Conservation (phyloP, 1,284 basidiomycete genomes). For the Rhodotorula glutinis region DNA sequence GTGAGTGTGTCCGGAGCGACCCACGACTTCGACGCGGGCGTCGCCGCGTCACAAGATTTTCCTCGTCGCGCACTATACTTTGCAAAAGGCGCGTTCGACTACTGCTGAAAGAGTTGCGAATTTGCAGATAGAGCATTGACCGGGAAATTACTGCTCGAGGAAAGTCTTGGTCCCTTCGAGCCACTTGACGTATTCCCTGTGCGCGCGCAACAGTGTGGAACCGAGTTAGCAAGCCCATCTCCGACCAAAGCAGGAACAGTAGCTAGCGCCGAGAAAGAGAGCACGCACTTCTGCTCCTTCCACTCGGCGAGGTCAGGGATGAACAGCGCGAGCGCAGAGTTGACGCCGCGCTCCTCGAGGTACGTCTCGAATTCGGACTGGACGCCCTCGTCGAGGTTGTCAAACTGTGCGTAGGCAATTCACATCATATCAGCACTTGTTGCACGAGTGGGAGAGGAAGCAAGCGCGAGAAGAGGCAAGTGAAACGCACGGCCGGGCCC, state of each 20-base stretch:
- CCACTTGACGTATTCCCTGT: conserved; percentile 84
- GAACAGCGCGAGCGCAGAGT: conserved; percentile 64
- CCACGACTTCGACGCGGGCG: neutral
- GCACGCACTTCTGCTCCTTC: conserved; percentile 79
- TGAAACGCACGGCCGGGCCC: conserved; percentile 69
- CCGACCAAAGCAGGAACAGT: no score
- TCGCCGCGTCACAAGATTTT: neutral
- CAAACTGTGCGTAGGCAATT: conserved; percentile 59
- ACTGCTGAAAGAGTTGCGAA: no score
- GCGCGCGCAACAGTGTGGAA: neutral
- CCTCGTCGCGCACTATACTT: neutral
- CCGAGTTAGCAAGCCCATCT: neutral
- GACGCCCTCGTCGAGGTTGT: conserved; percentile 79
- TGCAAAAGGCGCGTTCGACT: no score
- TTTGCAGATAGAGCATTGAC: no score
- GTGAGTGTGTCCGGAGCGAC: neutral
- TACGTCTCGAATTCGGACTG: conserved; percentile 83
- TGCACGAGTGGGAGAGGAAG: neutral
- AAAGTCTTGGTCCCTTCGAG: conserved; percentile 78
- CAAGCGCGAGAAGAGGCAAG: neutral
- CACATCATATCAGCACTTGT: no score
- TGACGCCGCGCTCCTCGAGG: conserved; percentile 81
- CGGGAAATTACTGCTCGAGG: conserved; percentile 56
- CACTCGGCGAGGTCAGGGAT: conserved; percentile 58
- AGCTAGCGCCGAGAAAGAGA: no score